phyloP scores from a whole-genome alignment of 192 early-diverging fungal species.

The Coemansia interrupta region DNA sequence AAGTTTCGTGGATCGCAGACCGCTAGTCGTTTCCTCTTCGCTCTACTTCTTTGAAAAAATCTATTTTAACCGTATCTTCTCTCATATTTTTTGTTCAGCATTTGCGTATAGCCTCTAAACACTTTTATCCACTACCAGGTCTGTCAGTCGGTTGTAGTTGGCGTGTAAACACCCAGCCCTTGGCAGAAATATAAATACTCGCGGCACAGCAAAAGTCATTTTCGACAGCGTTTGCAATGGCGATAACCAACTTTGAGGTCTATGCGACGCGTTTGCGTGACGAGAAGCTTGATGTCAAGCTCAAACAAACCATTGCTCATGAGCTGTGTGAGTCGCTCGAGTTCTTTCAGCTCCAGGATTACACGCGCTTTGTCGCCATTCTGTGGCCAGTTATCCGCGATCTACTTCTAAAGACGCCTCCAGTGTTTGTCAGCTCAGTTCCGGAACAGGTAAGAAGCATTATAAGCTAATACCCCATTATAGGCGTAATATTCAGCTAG shows the following conservation, averaged over 20 bases:
- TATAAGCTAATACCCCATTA: too few species aligned
- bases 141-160: too few species aligned
- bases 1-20: not conserved
- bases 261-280: slow-evolving; percentile 56
- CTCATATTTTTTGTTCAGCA: not conserved
- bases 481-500: not conserved
- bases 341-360: slow-evolving; percentile 81
- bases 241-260: slow-evolving; percentile 55
- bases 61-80: too few species aligned
- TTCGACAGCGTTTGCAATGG: slow-evolving; percentile 14
- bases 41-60: not conserved
- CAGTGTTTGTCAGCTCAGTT: slow-evolving; percentile 70
- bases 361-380: slow-evolving; percentile 69
- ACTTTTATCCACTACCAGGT: not conserved
- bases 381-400: slow-evolving; percentile 81
- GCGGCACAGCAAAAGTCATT: not conserved
- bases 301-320: slow-evolving; percentile 76
- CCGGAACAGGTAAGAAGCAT: slow-evolving; percentile 61
- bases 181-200: too few species aligned
- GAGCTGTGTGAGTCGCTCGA: slow-evolving; percentile 92
- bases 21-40: not conserved
- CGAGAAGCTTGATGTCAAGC: slow-evolving; percentile 52
- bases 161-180: too few species aligned
- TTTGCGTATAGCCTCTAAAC: not conserved
- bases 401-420: slow-evolving; percentile 67